phyloP scores from a whole-genome alignment of 345 rosid genomes.

The Gossypium arboreum region DNA sequence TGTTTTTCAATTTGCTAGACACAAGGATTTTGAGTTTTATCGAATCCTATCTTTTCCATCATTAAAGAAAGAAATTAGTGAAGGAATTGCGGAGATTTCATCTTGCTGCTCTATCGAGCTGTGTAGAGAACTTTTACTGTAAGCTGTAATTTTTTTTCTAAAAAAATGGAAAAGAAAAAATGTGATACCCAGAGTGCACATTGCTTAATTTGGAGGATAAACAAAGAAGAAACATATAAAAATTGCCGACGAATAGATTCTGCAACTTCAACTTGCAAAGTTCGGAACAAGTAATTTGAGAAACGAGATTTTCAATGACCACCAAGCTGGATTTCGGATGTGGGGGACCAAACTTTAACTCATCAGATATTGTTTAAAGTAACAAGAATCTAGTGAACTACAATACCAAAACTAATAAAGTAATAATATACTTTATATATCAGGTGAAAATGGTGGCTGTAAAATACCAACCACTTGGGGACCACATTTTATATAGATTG shows the following conservation, averaged over 20 bases:
- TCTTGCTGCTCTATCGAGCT: no score
- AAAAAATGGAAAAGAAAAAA: no score
- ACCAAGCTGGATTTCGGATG: neutral
- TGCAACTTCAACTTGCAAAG: neutral
- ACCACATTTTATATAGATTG: neutral
- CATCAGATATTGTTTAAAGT: neutral
- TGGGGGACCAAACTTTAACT: neutral
- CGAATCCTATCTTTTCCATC: no score
- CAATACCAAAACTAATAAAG: neutral
- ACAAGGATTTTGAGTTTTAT: no score
- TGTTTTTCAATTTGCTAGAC: no score
- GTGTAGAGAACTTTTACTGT: no score
- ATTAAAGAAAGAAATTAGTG: no score
- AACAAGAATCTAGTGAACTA: neutral
- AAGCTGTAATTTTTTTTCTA: no score
- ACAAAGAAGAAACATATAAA: neutral
- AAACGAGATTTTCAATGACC: neutral
- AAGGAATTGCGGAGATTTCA: no score
- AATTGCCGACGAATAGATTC: constrained; percentile 11
- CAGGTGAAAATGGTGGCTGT: neutral
- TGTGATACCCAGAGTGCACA: no score
- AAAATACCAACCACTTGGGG: neutral
- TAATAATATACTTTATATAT: no score
- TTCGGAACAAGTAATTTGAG: neutral
- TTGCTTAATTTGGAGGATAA: no score